Conservation (phyloP, 2,329 filamentous ascomycete genomes). For the Aspergillus ibericus region DNA sequence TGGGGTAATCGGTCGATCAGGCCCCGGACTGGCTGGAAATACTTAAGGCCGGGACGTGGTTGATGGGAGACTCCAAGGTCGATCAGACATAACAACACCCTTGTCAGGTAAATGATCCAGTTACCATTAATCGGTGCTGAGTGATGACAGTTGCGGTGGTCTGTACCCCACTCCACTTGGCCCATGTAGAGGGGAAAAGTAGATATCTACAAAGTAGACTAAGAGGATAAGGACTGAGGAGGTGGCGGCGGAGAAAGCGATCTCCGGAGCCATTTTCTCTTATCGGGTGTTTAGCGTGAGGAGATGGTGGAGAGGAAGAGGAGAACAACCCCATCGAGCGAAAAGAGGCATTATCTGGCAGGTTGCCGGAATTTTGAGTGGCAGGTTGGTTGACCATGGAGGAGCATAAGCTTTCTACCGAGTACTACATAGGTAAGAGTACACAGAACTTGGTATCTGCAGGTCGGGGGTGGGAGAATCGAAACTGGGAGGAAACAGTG, state of each 20-base stretch:
- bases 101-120: not conserved
- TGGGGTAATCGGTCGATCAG: not conserved
- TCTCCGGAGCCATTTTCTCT: not conserved
- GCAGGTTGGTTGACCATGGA: not conserved
- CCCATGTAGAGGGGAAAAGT: not conserved
- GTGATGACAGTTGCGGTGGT: constrained; percentile 9
- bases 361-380: not conserved
- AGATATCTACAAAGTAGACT: not conserved
- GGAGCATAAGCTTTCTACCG: constrained; percentile 1
- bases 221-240: not conserved
- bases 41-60: not conserved
- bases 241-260: constrained; percentile 4
- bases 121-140: not conserved
- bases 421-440: not conserved
- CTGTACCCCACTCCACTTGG: constrained; percentile 13
- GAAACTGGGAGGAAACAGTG: too few relatives aligned
- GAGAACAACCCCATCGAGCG: not conserved
- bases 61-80: not conserved
- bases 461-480: not conserved
- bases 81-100: not conserved
- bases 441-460: too few relatives aligned
- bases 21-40: not conserved
- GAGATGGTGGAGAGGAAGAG: not conserved
- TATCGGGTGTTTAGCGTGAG: constrained; percentile 2
- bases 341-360: not conserved